Evolutionary conservation across 225 moss, liverwort and hornwort genomes (phyloP).

Genomic region (Polytrichum formosum): DNA sequence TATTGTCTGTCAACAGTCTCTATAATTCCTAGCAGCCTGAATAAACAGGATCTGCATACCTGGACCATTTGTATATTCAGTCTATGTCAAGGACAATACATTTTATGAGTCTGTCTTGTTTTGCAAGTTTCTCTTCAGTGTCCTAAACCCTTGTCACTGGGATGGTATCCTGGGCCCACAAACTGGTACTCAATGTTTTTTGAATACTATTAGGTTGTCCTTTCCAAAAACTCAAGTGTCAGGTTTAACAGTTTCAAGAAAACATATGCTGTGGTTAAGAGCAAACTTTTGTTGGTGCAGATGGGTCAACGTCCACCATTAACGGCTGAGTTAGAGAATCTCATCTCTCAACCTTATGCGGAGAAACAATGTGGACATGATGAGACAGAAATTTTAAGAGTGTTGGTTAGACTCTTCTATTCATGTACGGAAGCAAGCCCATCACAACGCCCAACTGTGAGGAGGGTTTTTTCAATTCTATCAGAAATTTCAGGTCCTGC

Average conservation of each 20-base stretch:
- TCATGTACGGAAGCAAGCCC: conserved; percentile 78
- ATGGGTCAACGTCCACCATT: conserved; percentile 85
- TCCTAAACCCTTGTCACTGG: not conserved
- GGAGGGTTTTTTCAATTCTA: conserved; percentile 62
- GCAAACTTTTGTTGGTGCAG: conserved; percentile 39
- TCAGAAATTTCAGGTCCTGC: conserved; percentile 44
- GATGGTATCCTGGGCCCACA: no score
- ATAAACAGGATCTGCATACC: no score
- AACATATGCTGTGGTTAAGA: not conserved
- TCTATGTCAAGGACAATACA: no score
- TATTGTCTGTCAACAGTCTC: not conserved
- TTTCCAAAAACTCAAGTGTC: no score
- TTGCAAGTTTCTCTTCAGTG: not conserved
- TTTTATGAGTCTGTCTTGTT: not conserved
- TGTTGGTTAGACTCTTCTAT: conserved; percentile 74
- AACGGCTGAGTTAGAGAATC: conserved; percentile 62
- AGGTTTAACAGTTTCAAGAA: no score
- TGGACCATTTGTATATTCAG: no score
- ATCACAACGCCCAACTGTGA: conserved; percentile 68
- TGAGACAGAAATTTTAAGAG: conserved; percentile 52
- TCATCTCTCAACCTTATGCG: conserved; percentile 41
- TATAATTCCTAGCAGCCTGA: not conserved
- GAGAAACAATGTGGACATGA: conserved; percentile 39
- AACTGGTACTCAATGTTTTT: no score
- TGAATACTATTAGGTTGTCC: no score